A percentile compares a stretch with the other conserved stretches of the same genome.
Evolutionary conservation across 2,329 filamentous ascomycete genomes (phyloP).

Genomic region (Mollisiaceae sp.): DNA sequence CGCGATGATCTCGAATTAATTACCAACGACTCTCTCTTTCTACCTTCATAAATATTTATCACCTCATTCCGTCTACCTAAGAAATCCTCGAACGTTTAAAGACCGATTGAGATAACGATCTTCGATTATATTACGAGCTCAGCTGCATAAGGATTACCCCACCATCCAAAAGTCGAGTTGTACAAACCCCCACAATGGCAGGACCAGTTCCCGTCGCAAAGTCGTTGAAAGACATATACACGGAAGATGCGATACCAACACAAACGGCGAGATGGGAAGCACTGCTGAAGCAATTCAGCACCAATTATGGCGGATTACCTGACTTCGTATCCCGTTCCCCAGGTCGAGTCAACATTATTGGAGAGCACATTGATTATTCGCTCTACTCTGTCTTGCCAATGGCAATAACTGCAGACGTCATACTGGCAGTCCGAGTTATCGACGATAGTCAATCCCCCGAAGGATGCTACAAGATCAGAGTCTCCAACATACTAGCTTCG

Average conservation of each 20-base stretch:
- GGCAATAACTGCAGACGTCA: slow-evolving; percentile 88
- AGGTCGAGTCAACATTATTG: slow-evolving; percentile 96
- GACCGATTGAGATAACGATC: not conserved
- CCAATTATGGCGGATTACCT: slow-evolving; percentile 70
- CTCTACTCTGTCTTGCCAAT: slow-evolving; percentile 95
- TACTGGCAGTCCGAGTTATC: slow-evolving; percentile 75
- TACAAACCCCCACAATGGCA: slow-evolving; percentile 50
- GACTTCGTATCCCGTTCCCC: slow-evolving; percentile 89
- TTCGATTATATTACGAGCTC: not conserved
- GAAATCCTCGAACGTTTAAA: not conserved
- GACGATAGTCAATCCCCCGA: slow-evolving; percentile 52
- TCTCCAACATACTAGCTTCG: slow-evolving; percentile 77
- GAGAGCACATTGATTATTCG: slow-evolving; percentile 99
- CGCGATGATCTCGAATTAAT: slow-evolving; percentile 9
- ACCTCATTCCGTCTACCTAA: not conserved
- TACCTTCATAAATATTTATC: not conserved
- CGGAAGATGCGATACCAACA: slow-evolving; percentile 67
- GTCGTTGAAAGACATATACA: slow-evolving; percentile 83
- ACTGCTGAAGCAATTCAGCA: slow-evolving; percentile 73
- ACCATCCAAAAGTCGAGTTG: slow-evolving; percentile 12
- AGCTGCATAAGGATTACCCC: slow-evolving; percentile 20
- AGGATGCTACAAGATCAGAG: slow-evolving; percentile 69
- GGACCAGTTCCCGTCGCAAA: slow-evolving; percentile 73
- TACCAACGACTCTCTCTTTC: not conserved
- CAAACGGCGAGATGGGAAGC: slow-evolving; percentile 78